Base-by-base conservation (phyloP, 306 rosid species). In the Carpinus fangiana region DNA sequence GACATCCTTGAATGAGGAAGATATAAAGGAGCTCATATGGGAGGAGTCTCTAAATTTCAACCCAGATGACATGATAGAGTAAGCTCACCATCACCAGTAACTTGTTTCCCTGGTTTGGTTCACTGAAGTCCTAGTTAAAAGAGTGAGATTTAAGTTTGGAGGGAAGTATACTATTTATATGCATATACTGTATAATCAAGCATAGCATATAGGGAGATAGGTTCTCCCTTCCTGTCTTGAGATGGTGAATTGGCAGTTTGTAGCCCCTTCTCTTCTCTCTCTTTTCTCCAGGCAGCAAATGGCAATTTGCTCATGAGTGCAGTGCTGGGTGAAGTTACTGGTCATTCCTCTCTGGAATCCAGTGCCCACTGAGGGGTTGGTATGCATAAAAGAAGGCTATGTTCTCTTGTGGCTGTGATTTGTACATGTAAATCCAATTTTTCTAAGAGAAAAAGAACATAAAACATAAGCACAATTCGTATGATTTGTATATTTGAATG, bases 21-120 rank as follows among this genome's bases (percentile, higher is more conserved):
- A 95, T 75, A 91, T 95, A 83, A 95, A 88, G 89, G 96, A 92
- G 73, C 97, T 95, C 74, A 86, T 92, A 86, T 95, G 98, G 98
- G 83, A 70, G 70, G 98, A 92, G 82, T 86, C 96, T 76, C 82
- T 90, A 47, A 80, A 74, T 51, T 90, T 86, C 77, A 84, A 79
- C 64, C 85, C 89, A 13, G 86, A 87, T 28, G 48, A 57, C 36
- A 34, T 73, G 84, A 56, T 23, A 70, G 85, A 82, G 55, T 85
- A 82, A 54, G 41, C 75, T 56, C 73, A 43, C 38, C 60, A 14
- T 41, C 31, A 2, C 60, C 20, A n/a, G 12, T 38, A 38, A 38
- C 43, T 16, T 46, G n/a, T 74, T 75, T 60, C 73, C 17, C 54
- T 53, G 68, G 53, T 20, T 71, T 41, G 43, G 78, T 72, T 62